Evolutionary conservation across 2,329 filamentous ascomycete species (phyloP), one percentile per base, ranked within the genome.

Genomic region (Phoma herbarum): DNA sequence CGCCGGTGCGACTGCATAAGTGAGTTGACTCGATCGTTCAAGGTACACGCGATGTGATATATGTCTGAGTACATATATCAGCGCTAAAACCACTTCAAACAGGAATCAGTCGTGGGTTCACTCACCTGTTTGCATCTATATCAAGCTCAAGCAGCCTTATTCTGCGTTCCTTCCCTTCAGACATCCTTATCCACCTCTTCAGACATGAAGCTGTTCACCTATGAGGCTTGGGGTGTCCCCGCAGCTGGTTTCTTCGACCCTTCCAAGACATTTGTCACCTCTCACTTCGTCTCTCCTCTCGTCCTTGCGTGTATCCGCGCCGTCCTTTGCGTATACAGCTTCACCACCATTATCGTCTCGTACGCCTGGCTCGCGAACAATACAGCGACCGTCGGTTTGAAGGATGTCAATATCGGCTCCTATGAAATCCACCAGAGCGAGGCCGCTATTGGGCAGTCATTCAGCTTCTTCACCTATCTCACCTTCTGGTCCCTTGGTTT

Each of bases 401-500:
- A 70, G 54, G 69, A 71, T 47, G 64, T 71, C 22, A 69, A 71
- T 41, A 68, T 71, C 25, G 55, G 46, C 10, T 63, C 65, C 31
- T 86, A 89, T 81, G 84, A 85, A 70, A 85, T 92, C 68, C 81
- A 84, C 68, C 70, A 75, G 20, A 86, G 80, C 61, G 89, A 85
- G 80, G 77, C 83, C 53, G 87, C 86, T 70, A 78, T 82, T 16
- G 79, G 81, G 46, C 77, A 82, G 51, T 83, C 83, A 41, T 94
- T 94, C 80, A 90, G 87, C 70, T 95, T 87, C 82, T 95, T 95
- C 80, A 95, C 91, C 31, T 83, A 88, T 71, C 81, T 94, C 47
- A 90, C 89, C 14, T 94, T 88, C 83, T 94, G 90, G 90, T 90
- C 90, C 2, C 78, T 93, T 18, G 87, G 85, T 35, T 93, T 92